phyloP scores from a whole-genome alignment of 1,139 yeast genomes.

The Saccharomyces hybrid region DNA sequence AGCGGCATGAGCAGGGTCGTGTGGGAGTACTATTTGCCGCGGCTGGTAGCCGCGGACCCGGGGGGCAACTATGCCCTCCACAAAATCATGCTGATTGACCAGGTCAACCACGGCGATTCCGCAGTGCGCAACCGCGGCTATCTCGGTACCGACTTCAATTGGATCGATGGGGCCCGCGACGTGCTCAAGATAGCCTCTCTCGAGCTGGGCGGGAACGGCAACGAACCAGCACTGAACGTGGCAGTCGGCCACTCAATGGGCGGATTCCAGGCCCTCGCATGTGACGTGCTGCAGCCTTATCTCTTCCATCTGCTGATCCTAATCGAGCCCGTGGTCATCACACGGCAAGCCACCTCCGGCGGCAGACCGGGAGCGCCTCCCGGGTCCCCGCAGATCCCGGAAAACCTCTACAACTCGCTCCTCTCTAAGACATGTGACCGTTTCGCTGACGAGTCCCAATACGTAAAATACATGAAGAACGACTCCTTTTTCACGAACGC shows the following conservation, averaged over 20 bases:
- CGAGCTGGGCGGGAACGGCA: constrained; percentile 26
- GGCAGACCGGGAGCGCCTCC: constrained; percentile 2
- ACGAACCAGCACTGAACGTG: constrained; percentile 29
- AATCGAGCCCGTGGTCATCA: constrained; percentile 54
- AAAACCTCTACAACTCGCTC: constrained; percentile 17
- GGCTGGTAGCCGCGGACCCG: constrained; percentile 34
- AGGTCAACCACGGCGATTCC: constrained; percentile 64
- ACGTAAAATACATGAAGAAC: constrained; percentile 37
- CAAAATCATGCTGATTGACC: constrained; percentile 47
- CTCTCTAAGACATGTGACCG: constrained; percentile 24
- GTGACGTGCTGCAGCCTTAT: constrained; percentile 45
- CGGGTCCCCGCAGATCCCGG: constrained; percentile 12
- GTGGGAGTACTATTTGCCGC: constrained; percentile 53
- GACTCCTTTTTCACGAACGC: constrained; percentile 42
- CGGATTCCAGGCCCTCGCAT: constrained; percentile 47
- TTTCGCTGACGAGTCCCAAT: constrained; percentile 37
- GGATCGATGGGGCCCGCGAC: constrained; percentile 66
- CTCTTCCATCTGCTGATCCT: constrained; percentile 49
- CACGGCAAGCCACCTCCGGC: constrained; percentile 7
- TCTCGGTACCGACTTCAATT: constrained; percentile 47
- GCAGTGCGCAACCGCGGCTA: constrained; percentile 45
- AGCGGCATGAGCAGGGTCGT: constrained; percentile 61
- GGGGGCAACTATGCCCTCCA: constrained; percentile 29
- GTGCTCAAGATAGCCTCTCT: constrained; percentile 43
- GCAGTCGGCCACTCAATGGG: constrained; percentile 73